Evolutionary conservation across 169 alveolate genomes (phyloP).

Genomic region (Plasmodium fragile): DNA sequence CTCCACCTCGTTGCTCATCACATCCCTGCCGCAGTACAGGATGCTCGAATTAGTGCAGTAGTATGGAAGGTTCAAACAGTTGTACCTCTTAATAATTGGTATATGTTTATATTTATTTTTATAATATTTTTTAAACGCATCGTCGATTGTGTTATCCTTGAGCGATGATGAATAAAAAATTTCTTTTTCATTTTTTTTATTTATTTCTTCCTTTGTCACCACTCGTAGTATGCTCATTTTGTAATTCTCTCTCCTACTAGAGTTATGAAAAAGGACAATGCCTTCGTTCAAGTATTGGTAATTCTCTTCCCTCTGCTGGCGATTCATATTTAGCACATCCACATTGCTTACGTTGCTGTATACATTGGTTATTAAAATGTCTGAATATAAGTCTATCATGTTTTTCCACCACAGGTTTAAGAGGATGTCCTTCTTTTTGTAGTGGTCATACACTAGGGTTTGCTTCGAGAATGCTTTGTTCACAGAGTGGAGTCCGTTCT

Average conservation of each 20-base stretch:
- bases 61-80: slow-evolving; percentile 49
- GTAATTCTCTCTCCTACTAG: slow-evolving; percentile 33
- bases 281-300: slow-evolving; percentile 51
- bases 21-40: slow-evolving; percentile 13
- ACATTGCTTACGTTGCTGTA: slow-evolving; percentile 45
- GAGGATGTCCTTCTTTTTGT: slow-evolving; percentile 39
- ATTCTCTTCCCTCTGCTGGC: neutral
- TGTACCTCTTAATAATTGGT: slow-evolving; percentile 45
- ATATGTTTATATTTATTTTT: slow-evolving; percentile 21
- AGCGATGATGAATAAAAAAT: slow-evolving; percentile 21
- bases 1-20: neutral
- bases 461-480: slow-evolving; percentile 13
- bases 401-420: slow-evolving; percentile 60
- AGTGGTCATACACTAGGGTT: slow-evolving; percentile 23
- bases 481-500: neutral
- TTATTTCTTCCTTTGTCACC: slow-evolving; percentile 36
- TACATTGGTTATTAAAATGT: slow-evolving; percentile 54
- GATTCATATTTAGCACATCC: slow-evolving; percentile 37
- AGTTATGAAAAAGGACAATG: slow-evolving; percentile 34
- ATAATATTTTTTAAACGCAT: slow-evolving; percentile 37
- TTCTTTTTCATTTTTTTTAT: slow-evolving; percentile 26
- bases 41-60: slow-evolving; percentile 32
- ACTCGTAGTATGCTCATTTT: slow-evolving; percentile 71
- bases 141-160: slow-evolving; percentile 24
- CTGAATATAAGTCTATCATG: slow-evolving; percentile 48